Conservation (phyloP, 495 filamentous ascomycete species). For the Saxophila tyrrhenica region DNA sequence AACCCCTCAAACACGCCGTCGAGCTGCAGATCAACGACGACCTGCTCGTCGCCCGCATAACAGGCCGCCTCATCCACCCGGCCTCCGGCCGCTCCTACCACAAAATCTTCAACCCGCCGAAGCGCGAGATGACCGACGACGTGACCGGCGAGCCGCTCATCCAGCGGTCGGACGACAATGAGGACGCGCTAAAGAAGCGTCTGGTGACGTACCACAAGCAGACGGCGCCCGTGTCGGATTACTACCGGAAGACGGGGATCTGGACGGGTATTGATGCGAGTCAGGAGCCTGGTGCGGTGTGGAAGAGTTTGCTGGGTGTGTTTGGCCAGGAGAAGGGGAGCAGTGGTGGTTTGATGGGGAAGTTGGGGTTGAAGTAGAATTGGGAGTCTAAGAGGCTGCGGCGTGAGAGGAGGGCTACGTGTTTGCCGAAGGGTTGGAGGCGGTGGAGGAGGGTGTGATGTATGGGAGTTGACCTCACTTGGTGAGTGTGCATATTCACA, state of each 20-base stretch:
- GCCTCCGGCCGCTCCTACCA: constrained; percentile 95
- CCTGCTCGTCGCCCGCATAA: constrained; percentile 89
- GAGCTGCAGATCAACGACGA: constrained; percentile 95
- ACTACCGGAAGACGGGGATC: constrained; percentile 95
- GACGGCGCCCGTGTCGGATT: constrained; percentile 81
- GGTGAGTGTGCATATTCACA: not conserved
- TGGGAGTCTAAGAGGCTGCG: not conserved
- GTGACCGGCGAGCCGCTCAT: constrained; percentile 93
- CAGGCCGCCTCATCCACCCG: constrained; percentile 89
- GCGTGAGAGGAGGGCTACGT: not conserved
- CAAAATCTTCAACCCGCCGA: constrained; percentile 97
- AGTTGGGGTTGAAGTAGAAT: constrained; percentile 36
- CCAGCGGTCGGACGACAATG: constrained; percentile 94
- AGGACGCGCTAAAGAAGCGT: constrained; percentile 92
- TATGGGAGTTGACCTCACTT: not conserved
- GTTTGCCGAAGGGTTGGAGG: not conserved
- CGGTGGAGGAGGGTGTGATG: not conserved
- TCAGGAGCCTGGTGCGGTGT: constrained; percentile 91
- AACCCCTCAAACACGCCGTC: constrained; percentile 82
- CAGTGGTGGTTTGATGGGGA: constrained; percentile 32
- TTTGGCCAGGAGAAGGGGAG: constrained; percentile 48
- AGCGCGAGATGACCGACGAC: constrained; percentile 87
- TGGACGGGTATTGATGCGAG: constrained; percentile 94
- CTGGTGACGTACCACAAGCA: constrained; percentile 87
- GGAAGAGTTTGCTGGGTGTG: constrained; percentile 79